Percentiles rank a stretch among this genome's conserved stretches.
These are phyloP conservation scores for Lachnellula occidentalis DNA, from an alignment of 2,329 filamentous ascomycete genomes.

Conservation along the genomic window DNA sequence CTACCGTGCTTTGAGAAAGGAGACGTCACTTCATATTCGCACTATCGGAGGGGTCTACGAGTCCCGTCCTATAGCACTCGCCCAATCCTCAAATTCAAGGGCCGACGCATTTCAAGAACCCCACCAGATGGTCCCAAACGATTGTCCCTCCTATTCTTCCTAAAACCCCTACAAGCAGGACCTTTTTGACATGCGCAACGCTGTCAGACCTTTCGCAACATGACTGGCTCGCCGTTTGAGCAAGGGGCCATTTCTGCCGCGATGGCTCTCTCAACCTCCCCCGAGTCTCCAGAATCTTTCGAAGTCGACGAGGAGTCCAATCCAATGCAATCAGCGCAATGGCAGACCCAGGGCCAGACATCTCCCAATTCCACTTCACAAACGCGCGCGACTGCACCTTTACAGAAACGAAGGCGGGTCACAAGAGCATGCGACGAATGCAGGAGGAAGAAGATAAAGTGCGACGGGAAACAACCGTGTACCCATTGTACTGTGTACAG, in stretches of 20 bases:
- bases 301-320: constrained; percentile 25
- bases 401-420: constrained; percentile 73
- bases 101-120: neutral
- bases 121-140: neutral
- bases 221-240: constrained; percentile 16
- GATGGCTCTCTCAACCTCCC: constrained; percentile 14
- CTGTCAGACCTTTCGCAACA: constrained; percentile 1
- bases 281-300: constrained; percentile 25
- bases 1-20: no score
- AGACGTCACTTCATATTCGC: neutral
- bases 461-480: constrained; percentile 80
- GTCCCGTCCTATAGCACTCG: neutral
- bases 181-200: neutral
- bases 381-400: constrained; percentile 36
- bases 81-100: neutral
- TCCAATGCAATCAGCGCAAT: constrained; percentile 13
- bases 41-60: neutral
- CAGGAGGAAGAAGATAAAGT: constrained; percentile 81
- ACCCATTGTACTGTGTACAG: constrained; percentile 98
- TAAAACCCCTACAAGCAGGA: neutral
- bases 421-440: constrained; percentile 80
- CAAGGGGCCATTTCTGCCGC: constrained; percentile 8
- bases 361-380: constrained; percentile 18
- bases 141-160: neutral
- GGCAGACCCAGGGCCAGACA: constrained; percentile 18